Evolutionary conservation across 805 yeast species (phyloP).

Genomic region (Lipomyces starkeyi): DNA sequence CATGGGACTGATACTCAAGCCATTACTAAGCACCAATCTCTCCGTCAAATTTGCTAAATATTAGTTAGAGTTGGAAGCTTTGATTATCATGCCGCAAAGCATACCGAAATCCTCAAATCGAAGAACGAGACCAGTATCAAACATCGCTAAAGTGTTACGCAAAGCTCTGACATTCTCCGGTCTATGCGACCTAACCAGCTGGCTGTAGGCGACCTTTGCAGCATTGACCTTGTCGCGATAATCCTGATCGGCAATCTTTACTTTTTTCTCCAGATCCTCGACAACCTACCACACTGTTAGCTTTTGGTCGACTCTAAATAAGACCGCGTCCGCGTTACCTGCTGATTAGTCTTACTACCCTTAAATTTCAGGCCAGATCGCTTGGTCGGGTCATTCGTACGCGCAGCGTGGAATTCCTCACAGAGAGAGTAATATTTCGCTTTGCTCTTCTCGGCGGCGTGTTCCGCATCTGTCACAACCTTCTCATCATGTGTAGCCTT

Average conservation of each 20-base stretch:
- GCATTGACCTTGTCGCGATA: conserved; percentile 76
- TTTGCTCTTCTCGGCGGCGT: conserved; percentile 87
- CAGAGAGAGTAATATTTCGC: conserved; percentile 76
- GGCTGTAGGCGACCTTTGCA: conserved; percentile 75
- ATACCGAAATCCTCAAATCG: conserved; percentile 79
- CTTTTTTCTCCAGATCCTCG: conserved; percentile 81
- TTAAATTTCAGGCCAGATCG: conserved; percentile 75
- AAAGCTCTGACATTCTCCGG: conserved; percentile 76
- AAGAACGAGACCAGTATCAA: conserved; percentile 86
- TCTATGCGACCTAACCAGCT: conserved; percentile 71
- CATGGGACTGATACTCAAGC: conserved; percentile 81
- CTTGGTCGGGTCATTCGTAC: conserved; percentile 80
- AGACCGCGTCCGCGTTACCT: conserved; percentile 45
- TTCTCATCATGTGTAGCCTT: conserved; percentile 81
- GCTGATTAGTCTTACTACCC: conserved; percentile 74
- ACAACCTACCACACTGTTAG: conserved; percentile 56
- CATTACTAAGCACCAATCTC: conserved; percentile 79
- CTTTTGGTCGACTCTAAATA: background rate
- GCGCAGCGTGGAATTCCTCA: conserved; percentile 82
- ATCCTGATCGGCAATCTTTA: conserved; percentile 84
- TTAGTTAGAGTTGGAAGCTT: background rate
- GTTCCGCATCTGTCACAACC: conserved; percentile 81
- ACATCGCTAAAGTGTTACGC: conserved; percentile 78
- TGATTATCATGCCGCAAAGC: background rate
- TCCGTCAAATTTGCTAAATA: conserved; percentile 72